phyloP scores from a whole-genome alignment of 805 yeast species.

The Blastobotrys chiropterorum region DNA sequence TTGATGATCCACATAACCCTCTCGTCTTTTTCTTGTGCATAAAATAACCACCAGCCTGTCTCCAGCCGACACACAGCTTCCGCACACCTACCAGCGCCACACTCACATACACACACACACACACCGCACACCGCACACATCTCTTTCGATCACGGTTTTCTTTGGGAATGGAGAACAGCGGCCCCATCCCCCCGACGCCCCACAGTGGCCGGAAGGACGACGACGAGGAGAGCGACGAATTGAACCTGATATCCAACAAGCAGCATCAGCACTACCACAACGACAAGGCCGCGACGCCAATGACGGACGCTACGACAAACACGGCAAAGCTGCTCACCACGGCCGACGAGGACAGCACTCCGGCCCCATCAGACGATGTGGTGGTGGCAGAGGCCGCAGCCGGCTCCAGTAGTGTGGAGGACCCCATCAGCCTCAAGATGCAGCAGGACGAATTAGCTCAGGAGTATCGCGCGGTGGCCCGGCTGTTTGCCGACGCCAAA shows the following conservation, averaged over 20 bases:
- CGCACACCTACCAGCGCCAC: background rate
- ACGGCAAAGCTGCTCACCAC: background rate
- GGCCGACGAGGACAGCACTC: background rate
- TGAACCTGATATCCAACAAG: background rate
- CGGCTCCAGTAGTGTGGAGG: background rate
- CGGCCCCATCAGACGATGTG: background rate
- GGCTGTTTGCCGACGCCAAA: constrained; percentile 17
- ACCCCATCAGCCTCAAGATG: constrained; percentile 11
- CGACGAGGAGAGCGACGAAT: background rate
- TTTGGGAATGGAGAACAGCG: background rate
- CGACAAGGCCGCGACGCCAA: too few relatives aligned
- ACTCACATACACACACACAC: background rate
- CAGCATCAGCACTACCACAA: too few relatives aligned
- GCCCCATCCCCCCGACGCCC: background rate
- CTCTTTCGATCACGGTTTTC: background rate
- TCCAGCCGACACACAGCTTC: background rate
- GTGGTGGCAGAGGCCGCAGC: background rate
- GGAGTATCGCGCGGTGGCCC: constrained; percentile 19
- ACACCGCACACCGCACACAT: background rate
- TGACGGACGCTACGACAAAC: too few relatives aligned
- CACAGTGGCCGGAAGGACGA: background rate
- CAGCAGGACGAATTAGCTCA: constrained; percentile 20
- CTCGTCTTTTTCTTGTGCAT: background rate
- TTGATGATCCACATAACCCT: background rate
- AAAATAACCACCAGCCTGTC: background rate